Conservation (phyloP, 2,329 filamentous ascomycete species). For the Massarina eburnea region DNA sequence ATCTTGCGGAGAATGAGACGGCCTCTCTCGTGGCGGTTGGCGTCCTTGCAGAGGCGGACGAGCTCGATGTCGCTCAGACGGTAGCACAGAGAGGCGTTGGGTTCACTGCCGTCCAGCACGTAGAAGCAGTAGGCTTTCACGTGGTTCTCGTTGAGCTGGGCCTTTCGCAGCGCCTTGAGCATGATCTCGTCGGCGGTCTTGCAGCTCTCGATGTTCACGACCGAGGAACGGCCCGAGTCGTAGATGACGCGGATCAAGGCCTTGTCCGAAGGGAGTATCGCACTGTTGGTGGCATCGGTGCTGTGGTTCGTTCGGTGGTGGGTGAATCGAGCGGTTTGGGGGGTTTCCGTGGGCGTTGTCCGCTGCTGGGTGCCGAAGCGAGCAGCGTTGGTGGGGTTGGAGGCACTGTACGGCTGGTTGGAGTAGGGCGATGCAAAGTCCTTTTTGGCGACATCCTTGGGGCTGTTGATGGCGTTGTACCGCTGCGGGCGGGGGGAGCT, state of each 20-base stretch:
- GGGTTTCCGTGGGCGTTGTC: constrained; percentile 62
- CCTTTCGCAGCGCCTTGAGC: constrained; percentile 83
- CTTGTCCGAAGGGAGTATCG: constrained; percentile 80
- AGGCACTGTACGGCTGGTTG: constrained; percentile 56
- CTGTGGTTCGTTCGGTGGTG: constrained; percentile 80
- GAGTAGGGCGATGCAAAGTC: constrained; percentile 56
- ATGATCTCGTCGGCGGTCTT: constrained; percentile 92
- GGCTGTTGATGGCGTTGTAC: constrained; percentile 60
- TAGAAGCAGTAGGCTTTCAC: constrained; percentile 97
- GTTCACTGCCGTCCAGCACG: constrained; percentile 81
- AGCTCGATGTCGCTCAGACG: constrained; percentile 84
- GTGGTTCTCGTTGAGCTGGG: constrained; percentile 84
- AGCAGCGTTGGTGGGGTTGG: constrained; percentile 50
- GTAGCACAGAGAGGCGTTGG: constrained; percentile 78
- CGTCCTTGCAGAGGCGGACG: constrained; percentile 86
- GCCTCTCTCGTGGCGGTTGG: constrained; percentile 81
- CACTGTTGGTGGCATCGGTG: constrained; percentile 75
- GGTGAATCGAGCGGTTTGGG: constrained; percentile 63
- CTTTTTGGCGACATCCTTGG: constrained; percentile 55
- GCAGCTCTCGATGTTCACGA: constrained; percentile 90
- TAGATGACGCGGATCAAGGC: constrained; percentile 92
- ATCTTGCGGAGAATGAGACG: constrained; percentile 89
- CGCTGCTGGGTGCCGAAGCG: constrained; percentile 47
- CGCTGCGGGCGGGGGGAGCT: constrained; percentile 69
- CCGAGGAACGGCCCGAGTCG: constrained; percentile 86